Conservation (phyloP, 2,329 filamentous ascomycete species). For the Exophiala spinifera region DNA sequence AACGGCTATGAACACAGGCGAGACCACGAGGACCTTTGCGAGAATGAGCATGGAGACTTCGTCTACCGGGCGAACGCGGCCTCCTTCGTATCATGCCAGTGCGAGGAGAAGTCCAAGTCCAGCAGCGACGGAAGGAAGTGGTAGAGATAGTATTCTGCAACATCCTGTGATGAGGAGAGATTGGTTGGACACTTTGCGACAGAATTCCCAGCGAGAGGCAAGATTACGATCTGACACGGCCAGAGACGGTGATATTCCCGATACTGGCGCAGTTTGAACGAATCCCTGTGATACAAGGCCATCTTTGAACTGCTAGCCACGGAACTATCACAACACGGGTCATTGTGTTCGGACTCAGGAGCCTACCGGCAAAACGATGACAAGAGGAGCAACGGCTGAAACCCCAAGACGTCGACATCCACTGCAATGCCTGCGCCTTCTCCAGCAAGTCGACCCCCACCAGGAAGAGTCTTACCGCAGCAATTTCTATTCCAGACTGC, state of each 20-base stretch:
- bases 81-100: constrained; percentile 16
- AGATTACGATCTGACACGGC: neutral
- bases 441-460: no score
- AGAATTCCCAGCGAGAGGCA: constrained; percentile 3
- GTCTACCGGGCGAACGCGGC: constrained; percentile 12
- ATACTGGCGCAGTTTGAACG: neutral
- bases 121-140: constrained; percentile 37
- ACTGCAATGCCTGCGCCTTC: no score
- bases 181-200: constrained; percentile 16
- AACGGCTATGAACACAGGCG: constrained; percentile 22
- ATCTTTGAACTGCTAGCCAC: no score
- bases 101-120: constrained; percentile 16
- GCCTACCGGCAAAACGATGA: no score
- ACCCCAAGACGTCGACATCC: no score
- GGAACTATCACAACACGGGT: no score
- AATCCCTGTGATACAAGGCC: neutral
- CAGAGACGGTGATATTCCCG: neutral
- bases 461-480: no score
- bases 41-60: constrained; percentile 13
- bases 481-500: no score
- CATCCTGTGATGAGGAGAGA: constrained; percentile 22
- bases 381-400: no score
- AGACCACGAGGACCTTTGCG: constrained; percentile 6
- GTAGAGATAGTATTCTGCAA: constrained; percentile 51
- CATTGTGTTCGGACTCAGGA: no score